phyloP scores from a whole-genome alignment of 192 early-diverging fungal genomes.

The Coemansia sp. region DNA sequence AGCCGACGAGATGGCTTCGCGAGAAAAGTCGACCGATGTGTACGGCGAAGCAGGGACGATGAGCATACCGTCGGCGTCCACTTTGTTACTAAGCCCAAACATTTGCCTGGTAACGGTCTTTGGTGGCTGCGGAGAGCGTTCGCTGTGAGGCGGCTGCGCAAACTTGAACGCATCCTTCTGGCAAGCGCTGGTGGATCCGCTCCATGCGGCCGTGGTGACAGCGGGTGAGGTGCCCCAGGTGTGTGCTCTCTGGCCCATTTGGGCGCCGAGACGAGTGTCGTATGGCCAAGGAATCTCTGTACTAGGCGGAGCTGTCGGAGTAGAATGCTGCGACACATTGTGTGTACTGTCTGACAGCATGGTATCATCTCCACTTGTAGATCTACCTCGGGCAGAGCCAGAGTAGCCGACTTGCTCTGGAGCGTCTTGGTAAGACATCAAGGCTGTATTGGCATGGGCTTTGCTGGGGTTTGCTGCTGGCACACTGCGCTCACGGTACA shows the following conservation, averaged over 20 bases:
- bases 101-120: slow-evolving; percentile 14
- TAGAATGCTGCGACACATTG: background rate
- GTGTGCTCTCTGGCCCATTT: background rate
- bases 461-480: background rate
- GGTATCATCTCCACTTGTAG: background rate
- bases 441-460: background rate
- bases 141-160: background rate
- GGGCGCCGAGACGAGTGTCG: background rate
- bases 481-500: slow-evolving; percentile 12
- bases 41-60: slow-evolving; percentile 49
- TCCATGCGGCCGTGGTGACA: background rate
- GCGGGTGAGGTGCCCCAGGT: background rate
- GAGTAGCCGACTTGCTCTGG: background rate
- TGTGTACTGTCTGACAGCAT: background rate
- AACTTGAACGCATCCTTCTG: background rate
- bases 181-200: background rate
- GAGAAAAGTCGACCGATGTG: slow-evolving; percentile 30
- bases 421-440: background rate
- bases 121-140: background rate
- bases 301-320: background rate
- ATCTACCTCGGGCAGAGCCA: background rate
- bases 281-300: background rate
- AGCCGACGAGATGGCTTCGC: background rate
- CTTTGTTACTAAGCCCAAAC: slow-evolving; percentile 26
- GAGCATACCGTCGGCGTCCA: slow-evolving; percentile 30